Percentiles rank a stretch among this genome's conserved stretches.
phyloP scores from a whole-genome alignment of 106 monocot genomes.

The Cymbidium sinense region DNA sequence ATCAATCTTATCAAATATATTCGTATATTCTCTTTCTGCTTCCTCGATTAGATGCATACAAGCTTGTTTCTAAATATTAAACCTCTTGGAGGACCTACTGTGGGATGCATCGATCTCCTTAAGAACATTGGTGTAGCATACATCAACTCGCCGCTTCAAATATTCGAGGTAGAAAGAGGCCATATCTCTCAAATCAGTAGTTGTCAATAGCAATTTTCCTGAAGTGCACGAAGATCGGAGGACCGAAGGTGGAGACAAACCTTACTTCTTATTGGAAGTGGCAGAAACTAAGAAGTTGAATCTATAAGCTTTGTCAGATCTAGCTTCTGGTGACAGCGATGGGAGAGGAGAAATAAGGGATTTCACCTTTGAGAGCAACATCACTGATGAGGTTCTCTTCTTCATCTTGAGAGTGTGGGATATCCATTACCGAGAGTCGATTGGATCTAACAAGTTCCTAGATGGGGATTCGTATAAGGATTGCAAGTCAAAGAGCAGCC shows the following conservation, averaged over 20 bases:
- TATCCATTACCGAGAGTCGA: too few species aligned
- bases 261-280: background rate
- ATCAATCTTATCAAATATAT: too few species aligned
- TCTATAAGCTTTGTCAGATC: background rate
- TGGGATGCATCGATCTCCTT: conserved; percentile 18
- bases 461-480: too few species aligned
- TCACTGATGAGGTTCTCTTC: conserved; percentile 10
- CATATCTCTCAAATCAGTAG: conserved; percentile 17
- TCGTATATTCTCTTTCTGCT: too few species aligned
- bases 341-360: conserved; percentile 16
- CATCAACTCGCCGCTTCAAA: conserved; percentile 11
- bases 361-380: conserved; percentile 5
- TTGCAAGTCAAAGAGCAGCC: too few species aligned
- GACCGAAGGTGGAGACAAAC: background rate
- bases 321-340: background rate
- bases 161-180: conserved; percentile 5
- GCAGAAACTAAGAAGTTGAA: conserved; percentile 6
- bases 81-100: conserved; percentile 13
- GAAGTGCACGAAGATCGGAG: conserved; percentile 1
- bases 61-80: conserved; percentile 55
- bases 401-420: too few species aligned
- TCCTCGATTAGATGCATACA: too few species aligned
- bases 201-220: background rate
- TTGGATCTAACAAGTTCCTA: too few species aligned
- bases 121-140: conserved; percentile 8